Base-by-base conservation (phyloP, 495 filamentous ascomycete genomes). In the Tricharina praecox region DNA sequence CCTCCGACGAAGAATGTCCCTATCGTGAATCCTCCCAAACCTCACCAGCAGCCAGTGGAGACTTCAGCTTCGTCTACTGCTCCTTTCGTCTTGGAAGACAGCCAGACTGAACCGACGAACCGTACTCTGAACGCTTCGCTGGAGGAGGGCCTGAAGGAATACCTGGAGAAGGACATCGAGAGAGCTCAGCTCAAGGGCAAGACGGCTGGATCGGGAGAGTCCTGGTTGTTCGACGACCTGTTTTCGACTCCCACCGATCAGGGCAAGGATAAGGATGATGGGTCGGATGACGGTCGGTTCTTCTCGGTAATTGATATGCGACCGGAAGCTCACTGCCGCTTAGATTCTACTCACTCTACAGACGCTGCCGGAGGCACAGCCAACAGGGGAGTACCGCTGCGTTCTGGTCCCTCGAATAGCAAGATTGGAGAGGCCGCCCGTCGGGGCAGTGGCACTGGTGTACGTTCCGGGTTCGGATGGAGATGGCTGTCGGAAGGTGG, bases 221-320 rank as follows among this genome's bases (percentile, higher is more conserved):
- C 54, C 1, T 58, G 55, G 55, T 10, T 50, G 47, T 58, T 58
- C 47, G 55, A 58, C 33, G 55, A 58, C 2, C 25, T 58, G 19
- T 58, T 58, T 48, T 50, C 55, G 23, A 45, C 55, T 8, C 54
- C 49, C 30, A 30, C 20, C 13, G 55, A 59, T 25, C 53, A 48
- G 45, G 55, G 48, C 13, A 54, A 59, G 24, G 56, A 54, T 37
- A 54, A 59, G 25, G 56, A 54, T 36, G 50, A 51, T 30, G 41
- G 21, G 3, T n/a, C 16, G 5, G 43, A 33, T 7, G 20, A 43
- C 16, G 39, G 39, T 43, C 25, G 4, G 39, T 43, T 43, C 25
- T 23, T 43, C 18, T 5, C 39, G 16, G 39, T 13, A 37, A 7
- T 18, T 37, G 34, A 37, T 7, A 37, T 15, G 4, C 4, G 16